A percentile compares a stretch with the other conserved stretches of the same genome.
phyloP scores from a whole-genome alignment of 129 eudicot species.

The Saussurea involucrata region DNA sequence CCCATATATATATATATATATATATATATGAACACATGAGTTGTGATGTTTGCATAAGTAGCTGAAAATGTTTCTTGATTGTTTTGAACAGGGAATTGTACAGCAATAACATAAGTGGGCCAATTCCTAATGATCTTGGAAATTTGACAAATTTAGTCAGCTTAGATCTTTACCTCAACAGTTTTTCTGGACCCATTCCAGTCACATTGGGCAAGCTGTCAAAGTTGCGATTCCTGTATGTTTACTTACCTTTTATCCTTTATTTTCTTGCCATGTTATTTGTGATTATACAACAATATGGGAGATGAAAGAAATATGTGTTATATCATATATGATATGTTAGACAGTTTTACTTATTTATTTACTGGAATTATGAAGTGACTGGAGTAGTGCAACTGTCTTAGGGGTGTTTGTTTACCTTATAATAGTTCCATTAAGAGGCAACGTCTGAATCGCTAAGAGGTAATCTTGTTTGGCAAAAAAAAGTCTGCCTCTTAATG shows the following conservation, averaged over 20 bases:
- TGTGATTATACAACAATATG: not conserved
- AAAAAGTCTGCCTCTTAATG: too few relatives aligned
- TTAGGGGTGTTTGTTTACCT: too few relatives aligned
- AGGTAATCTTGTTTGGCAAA: too few relatives aligned
- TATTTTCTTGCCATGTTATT: not conserved
- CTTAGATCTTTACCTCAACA: conserved; percentile 89
- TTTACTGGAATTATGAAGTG: too few relatives aligned
- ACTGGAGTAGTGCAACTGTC: too few relatives aligned
- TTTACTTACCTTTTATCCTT: conserved; percentile 10
- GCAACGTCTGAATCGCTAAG: too few relatives aligned
- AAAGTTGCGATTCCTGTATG: conserved; percentile 76
- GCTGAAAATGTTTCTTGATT: not conserved
- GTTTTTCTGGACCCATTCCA: conserved; percentile 79
- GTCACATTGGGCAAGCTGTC: conserved; percentile 71
- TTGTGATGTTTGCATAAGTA: not conserved
- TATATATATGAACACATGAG: too few relatives aligned
- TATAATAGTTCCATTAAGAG: too few relatives aligned
- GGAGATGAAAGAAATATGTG: too few relatives aligned
- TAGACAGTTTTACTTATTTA: too few relatives aligned
- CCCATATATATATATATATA: too few relatives aligned
- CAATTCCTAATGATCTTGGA: conserved; percentile 79
- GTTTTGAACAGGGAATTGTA: conserved; percentile 67
- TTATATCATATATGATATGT: too few relatives aligned
- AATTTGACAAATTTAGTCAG: conserved; percentile 85
- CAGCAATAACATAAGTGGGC: conserved; percentile 85